A percentile compares a stretch with the other conserved stretches of the same genome.
phyloP scores from a whole-genome alignment of 768 basidiomycete genomes.

The Tricholoma flavovirens region DNA sequence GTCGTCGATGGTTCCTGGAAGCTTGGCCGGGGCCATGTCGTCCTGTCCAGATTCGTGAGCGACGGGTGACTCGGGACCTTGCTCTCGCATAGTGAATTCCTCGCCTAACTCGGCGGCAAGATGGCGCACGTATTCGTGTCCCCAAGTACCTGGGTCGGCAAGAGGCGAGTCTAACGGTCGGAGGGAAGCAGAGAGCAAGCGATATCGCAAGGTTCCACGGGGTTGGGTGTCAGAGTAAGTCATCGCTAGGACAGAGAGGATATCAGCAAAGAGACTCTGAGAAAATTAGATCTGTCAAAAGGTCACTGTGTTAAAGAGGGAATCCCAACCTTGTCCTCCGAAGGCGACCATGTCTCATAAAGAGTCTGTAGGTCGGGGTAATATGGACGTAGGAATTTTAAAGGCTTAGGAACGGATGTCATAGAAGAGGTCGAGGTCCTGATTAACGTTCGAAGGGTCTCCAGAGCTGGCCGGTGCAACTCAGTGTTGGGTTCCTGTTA shows the following conservation, averaged over 20 bases:
- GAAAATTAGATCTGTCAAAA: constrained; percentile 1
- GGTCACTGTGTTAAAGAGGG: background rate
- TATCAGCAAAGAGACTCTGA: constrained; percentile 92
- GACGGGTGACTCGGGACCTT: constrained; percentile 27
- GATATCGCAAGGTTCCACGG: constrained; percentile 91
- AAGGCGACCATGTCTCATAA: constrained; percentile 76
- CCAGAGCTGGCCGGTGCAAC: constrained; percentile 85
- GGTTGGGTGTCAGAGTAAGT: constrained; percentile 98
- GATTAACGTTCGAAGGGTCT: constrained; percentile 90
- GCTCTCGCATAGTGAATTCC: constrained; percentile 74
- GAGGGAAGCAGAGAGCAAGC: constrained; percentile 72
- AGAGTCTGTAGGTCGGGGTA: constrained; percentile 82
- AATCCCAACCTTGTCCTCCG: constrained; percentile 63
- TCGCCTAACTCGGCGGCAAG: constrained; percentile 95
- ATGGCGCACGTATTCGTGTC: constrained; percentile 97
- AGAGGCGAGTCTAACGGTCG: constrained; percentile 61
- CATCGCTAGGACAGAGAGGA: constrained; percentile 97
- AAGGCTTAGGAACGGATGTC: constrained; percentile 98
- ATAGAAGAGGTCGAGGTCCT: constrained; percentile 96
- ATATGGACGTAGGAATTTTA: constrained; percentile 95
- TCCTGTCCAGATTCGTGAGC: constrained; percentile 24
- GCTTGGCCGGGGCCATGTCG: constrained; percentile 25
- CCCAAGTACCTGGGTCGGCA: constrained; percentile 93
- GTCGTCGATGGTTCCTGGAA: constrained; percentile 64
- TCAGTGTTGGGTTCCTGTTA: constrained; percentile 79